Evolutionary conservation across 148 eudicot genomes (phyloP).

Genomic region (Diospyros kaki): DNA sequence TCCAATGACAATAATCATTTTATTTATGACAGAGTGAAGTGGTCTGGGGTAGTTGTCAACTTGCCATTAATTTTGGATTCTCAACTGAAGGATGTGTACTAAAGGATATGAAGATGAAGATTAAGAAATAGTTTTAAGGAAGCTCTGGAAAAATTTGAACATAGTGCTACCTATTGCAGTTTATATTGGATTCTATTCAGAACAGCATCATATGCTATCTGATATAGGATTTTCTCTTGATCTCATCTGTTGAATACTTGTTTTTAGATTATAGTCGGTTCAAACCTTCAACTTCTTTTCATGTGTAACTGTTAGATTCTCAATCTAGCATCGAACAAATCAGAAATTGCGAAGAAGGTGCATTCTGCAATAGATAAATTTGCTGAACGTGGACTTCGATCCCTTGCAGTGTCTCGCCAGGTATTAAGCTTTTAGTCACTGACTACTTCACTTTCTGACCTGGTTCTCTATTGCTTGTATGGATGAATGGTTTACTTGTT

Average conservation of each 20-base stretch:
- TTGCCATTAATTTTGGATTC: neutral
- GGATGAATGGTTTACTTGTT: neutral
- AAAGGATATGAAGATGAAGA: neutral
- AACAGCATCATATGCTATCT: neutral
- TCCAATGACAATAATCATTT: neutral
- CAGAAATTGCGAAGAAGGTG: constrained; percentile 46
- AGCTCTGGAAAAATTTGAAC: neutral
- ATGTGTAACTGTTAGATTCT: constrained; percentile 41
- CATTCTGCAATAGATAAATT: constrained; percentile 57
- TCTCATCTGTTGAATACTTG: neutral
- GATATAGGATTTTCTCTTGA: neutral
- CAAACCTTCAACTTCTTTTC: neutral
- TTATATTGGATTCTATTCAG: neutral
- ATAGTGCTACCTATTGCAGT: neutral
- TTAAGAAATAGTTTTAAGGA: neutral
- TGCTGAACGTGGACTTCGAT: constrained; percentile 86
- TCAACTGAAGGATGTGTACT: neutral
- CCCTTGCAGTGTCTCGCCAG: constrained; percentile 79
- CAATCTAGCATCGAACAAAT: constrained; percentile 50
- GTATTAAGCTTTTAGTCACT: constrained; percentile 28
- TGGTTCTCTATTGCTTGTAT: neutral
- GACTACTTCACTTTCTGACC: neutral
- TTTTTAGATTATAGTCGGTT: neutral
- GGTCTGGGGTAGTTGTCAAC: neutral
- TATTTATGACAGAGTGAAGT: too few relatives aligned